A percentile compares a stretch with the other conserved stretches of the same genome.
Evolutionary conservation across 345 rosid species (phyloP).

Genomic region (Ceriops tagal): DNA sequence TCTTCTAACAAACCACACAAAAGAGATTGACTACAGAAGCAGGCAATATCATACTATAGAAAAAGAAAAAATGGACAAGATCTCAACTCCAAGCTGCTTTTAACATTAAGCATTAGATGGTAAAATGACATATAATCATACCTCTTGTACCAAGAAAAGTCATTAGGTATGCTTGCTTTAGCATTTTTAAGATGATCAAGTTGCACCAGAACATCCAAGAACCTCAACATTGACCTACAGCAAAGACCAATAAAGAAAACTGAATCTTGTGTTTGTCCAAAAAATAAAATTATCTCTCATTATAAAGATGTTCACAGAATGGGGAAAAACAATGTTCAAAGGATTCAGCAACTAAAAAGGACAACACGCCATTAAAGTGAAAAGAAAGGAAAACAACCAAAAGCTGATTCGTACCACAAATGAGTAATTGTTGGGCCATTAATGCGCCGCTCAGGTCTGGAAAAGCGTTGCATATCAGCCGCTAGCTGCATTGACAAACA

Average conservation of each 20-base stretch:
- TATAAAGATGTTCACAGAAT: background rate
- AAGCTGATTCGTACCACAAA: slow-evolving; percentile 54
- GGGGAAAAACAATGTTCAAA: slow-evolving; percentile 2
- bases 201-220: slow-evolving; percentile 94
- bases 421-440: slow-evolving; percentile 97
- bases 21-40: background rate
- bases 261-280: background rate
- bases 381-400: slow-evolving; percentile 2
- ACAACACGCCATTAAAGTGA: background rate
- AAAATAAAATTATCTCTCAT: background rate
- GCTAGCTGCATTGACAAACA: slow-evolving; percentile 69
- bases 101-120: background rate
- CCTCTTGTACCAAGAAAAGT: slow-evolving; percentile 99
- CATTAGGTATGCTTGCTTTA: slow-evolving; percentile 98
- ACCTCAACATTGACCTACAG: slow-evolving; percentile 88
- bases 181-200: slow-evolving; percentile 99
- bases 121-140: slow-evolving; percentile 17
- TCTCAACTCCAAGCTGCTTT: background rate
- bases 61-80: background rate
- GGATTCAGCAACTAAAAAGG: slow-evolving; percentile 10
- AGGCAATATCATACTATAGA: background rate
- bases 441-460: slow-evolving; percentile 93
- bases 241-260: slow-evolving; percentile 19
- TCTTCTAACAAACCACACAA: background rate
- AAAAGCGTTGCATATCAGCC: slow-evolving; percentile 98